Percentiles rank a stretch among this genome's conserved stretches.
phyloP scores from a whole-genome alignment of 495 filamentous ascomycete genomes.

The Venustampulla echinocandica region DNA sequence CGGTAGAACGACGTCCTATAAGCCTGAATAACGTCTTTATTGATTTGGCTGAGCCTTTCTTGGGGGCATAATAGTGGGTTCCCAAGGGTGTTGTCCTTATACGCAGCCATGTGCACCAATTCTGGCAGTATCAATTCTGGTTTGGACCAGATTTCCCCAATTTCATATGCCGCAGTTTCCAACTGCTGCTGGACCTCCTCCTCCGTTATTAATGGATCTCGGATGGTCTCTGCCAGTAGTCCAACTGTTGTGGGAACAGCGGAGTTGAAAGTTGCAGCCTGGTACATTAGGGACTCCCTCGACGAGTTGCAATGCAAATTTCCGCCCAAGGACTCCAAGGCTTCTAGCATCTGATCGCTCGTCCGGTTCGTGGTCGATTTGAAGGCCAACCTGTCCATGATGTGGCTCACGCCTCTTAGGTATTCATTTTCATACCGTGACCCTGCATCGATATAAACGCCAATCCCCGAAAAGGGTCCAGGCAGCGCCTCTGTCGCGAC shows the following conservation, averaged over 20 bases:
- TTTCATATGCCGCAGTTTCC: conserved; percentile 87
- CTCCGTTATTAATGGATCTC: conserved; percentile 80
- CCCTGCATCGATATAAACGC: conserved; percentile 93
- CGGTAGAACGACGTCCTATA: conserved; percentile 80
- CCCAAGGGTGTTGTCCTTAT: conserved; percentile 88
- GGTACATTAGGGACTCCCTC: conserved; percentile 96
- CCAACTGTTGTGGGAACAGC: conserved; percentile 75
- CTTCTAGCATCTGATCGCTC: conserved; percentile 78
- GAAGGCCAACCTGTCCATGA: conserved; percentile 92
- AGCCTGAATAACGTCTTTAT: conserved; percentile 61
- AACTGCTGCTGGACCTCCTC: conserved; percentile 82
- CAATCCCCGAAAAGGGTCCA: conserved; percentile 89
- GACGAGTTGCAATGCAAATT: conserved; percentile 96
- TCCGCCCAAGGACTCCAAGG: conserved; percentile 77
- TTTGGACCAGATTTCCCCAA: conserved; percentile 95
- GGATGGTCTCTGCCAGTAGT: conserved; percentile 88
- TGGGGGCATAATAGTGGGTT: conserved; percentile 87
- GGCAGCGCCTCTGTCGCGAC: conserved; percentile 94
- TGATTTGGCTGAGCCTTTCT: conserved; percentile 70
- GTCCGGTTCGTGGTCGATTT: conserved; percentile 74
- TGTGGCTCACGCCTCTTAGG: conserved; percentile 85
- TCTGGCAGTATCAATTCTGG: conserved; percentile 94
- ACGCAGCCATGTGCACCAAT: conserved; percentile 88
- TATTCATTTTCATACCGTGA: conserved; percentile 87
- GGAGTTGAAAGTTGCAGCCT: conserved; percentile 94